These are phyloP conservation scores for Limnanthes douglasii DNA, from an alignment of 345 rosid genomes.

Conservation along the genomic window DNA sequence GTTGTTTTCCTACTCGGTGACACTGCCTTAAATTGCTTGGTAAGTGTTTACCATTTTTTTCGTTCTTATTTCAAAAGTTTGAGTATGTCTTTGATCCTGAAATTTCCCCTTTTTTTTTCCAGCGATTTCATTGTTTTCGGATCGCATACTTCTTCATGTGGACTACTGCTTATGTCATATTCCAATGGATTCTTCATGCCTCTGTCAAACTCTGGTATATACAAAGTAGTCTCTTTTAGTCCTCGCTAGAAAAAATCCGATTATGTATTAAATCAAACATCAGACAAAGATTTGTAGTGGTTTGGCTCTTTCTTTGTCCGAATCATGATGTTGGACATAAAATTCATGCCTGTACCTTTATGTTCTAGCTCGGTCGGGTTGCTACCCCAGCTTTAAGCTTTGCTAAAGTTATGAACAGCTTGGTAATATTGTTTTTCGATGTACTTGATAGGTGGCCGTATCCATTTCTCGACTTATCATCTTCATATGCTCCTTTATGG, in stretches of 20 bases:
- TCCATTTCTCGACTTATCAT: constrained; percentile 87
- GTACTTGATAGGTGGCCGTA: constrained; percentile 86
- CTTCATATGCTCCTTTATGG: constrained; percentile 82
- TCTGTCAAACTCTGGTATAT: constrained; percentile 56
- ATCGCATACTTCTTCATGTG: constrained; percentile 80
- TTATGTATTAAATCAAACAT: no score
- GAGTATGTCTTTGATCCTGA: neutral
- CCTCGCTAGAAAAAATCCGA: no score
- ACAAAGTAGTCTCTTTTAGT: no score
- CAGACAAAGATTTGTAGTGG: no score
- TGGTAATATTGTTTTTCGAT: no score
- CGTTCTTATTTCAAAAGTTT: neutral
- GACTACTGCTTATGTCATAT: constrained; percentile 64
- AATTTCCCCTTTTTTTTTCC: no score
- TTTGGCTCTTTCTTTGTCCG: neutral
- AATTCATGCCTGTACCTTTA: no score
- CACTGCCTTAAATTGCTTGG: constrained; percentile 71
- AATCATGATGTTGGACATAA: no score
- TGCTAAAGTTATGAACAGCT: no score
- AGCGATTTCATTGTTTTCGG: constrained; percentile 82
- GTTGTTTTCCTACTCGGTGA: constrained; percentile 69
- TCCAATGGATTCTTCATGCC: constrained; percentile 90
- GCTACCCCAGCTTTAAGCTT: no score
- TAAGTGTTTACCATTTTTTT: constrained; percentile 4
- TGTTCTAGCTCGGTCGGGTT: no score